Conservation (phyloP, 176 grass and related monocot genomes). For the Lolium perenne region DNA sequence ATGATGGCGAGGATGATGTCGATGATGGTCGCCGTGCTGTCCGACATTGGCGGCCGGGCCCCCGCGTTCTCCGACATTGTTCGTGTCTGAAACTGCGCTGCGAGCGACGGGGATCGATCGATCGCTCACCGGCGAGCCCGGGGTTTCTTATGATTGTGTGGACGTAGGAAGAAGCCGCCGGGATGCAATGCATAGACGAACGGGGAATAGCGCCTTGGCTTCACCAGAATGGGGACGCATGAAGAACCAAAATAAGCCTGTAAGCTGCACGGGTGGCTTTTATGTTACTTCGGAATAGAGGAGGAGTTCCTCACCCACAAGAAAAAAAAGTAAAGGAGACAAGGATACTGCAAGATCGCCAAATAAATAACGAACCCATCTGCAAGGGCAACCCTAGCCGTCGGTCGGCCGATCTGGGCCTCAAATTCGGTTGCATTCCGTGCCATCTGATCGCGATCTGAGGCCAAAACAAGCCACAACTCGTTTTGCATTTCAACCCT, state of each 20-base stretch:
- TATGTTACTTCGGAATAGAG: too few relatives aligned
- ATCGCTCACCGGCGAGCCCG: background rate
- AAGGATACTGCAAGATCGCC: too few relatives aligned
- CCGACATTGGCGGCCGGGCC: slow-evolving; percentile 18
- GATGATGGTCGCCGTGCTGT: slow-evolving; percentile 30
- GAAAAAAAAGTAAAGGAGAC: too few relatives aligned
- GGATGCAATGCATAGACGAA: background rate
- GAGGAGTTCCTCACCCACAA: too few relatives aligned
- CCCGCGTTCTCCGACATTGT: slow-evolving; percentile 29
- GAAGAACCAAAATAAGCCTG: background rate
- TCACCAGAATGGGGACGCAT: background rate
- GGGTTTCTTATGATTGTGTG: background rate
- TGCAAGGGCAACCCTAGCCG: too few relatives aligned
- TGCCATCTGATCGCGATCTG: too few relatives aligned
- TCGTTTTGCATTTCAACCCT: too few relatives aligned
- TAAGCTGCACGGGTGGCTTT: too few relatives aligned
- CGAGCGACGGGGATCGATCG: background rate
- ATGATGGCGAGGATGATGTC: slow-evolving; percentile 53
- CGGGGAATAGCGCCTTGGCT: background rate
- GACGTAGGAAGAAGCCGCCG: background rate
- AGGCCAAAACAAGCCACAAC: too few relatives aligned
- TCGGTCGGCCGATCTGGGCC: too few relatives aligned
- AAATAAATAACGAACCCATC: too few relatives aligned
- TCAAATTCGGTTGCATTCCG: too few relatives aligned
- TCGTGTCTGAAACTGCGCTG: background rate